Conservation (phyloP, 306 rosid species). For the Datisca glomerata region DNA sequence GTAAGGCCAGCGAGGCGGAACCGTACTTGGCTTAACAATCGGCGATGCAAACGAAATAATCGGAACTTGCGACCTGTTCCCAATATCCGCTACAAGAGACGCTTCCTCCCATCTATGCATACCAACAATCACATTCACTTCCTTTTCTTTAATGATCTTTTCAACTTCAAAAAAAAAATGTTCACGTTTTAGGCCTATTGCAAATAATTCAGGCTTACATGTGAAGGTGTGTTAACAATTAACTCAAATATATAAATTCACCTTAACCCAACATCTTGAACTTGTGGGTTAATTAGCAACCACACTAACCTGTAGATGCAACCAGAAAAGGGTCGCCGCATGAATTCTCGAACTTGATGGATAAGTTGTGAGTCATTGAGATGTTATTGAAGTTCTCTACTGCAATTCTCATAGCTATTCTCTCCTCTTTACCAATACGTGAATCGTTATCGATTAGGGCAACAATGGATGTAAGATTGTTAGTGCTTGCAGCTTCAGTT, state of each 20-base stretch:
- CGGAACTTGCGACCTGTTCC: conserved; percentile 27
- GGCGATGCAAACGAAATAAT: conserved; percentile 40
- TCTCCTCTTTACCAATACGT: not conserved
- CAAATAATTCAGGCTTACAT: too few relatives aligned
- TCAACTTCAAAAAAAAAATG: conserved; percentile 27
- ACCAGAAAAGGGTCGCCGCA: not conserved
- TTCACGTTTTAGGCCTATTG: too few relatives aligned
- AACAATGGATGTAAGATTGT: not conserved
- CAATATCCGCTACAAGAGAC: conserved; percentile 40
- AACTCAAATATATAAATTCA: too few relatives aligned
- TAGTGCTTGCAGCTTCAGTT: not conserved
- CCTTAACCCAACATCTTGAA: too few relatives aligned
- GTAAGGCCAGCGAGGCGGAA: conserved; percentile 41
- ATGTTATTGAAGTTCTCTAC: not conserved
- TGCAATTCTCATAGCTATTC: not conserved
- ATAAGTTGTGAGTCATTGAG: not conserved
- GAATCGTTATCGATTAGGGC: not conserved
- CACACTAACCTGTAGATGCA: not conserved
- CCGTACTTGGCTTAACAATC: conserved; percentile 15
- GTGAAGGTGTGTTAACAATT: too few relatives aligned
- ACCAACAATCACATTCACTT: conserved; percentile 31
- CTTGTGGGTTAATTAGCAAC: too few relatives aligned
- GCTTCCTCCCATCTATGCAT: conserved; percentile 50
- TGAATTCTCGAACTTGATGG: not conserved
- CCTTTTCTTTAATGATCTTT: conserved; percentile 22